phyloP scores from a whole-genome alignment of 1,284 basidiomycete species.

The Pisolithus thermaeus region DNA sequence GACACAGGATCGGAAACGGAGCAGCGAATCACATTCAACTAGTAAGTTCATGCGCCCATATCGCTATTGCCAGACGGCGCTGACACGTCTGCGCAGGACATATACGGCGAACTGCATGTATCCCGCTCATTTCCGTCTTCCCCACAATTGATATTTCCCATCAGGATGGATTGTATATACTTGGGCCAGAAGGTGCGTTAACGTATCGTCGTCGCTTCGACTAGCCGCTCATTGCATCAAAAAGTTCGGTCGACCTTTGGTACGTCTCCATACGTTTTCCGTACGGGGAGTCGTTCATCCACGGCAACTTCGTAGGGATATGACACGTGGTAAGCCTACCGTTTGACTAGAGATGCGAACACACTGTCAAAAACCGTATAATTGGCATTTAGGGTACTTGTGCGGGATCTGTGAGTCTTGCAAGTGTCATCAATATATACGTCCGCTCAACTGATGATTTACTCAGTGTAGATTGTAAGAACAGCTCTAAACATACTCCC shows the following conservation, averaged over 20 bases:
- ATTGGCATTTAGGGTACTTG: conserved; percentile 50
- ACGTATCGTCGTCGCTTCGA: neutral
- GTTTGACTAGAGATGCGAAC: neutral
- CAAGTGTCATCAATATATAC: neutral
- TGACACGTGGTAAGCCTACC: conserved; percentile 44
- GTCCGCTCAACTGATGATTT: neutral
- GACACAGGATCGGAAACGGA: conserved; percentile 75
- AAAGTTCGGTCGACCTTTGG: conserved; percentile 45
- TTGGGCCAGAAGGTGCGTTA: conserved; percentile 77
- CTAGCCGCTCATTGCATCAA: neutral
- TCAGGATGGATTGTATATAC: conserved; percentile 91
- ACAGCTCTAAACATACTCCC: neutral
- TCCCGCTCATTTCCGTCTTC: neutral
- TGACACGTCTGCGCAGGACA: conserved; percentile 52
- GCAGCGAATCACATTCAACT: conserved; percentile 87
- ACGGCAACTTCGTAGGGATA: conserved; percentile 38
- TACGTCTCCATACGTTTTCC: conserved; percentile 20
- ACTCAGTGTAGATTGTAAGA: conserved; percentile 62
- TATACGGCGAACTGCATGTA: conserved; percentile 80
- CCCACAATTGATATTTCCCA: conserved; percentile 3
- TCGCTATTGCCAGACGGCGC: neutral
- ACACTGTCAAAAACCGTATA: neutral
- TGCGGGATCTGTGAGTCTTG: conserved; percentile 64
- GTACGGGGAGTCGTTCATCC: neutral
- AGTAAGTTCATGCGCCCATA: conserved; percentile 35